Percentiles rank a stretch among this genome's conserved stretches.
Conservation (phyloP, 306 rosid genomes). For the Trichosanthes cucumerina region DNA sequence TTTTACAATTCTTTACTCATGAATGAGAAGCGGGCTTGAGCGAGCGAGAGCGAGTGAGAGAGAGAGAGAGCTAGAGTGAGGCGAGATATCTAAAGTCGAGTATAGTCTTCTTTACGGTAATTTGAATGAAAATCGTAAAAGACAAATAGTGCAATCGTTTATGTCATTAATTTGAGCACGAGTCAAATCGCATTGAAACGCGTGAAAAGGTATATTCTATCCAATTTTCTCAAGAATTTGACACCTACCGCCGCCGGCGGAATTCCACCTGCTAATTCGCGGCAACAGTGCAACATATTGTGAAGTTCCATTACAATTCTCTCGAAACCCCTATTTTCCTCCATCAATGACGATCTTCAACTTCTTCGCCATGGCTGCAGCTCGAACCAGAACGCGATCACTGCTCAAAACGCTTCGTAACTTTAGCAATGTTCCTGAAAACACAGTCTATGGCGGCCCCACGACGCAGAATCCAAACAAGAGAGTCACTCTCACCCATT, state of each 20-base stretch:
- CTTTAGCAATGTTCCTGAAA: conserved; percentile 73
- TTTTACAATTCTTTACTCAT: too few species aligned
- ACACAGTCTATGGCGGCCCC: conserved; percentile 76
- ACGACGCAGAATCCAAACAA: conserved; percentile 31
- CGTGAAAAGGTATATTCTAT: too few species aligned
- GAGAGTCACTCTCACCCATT: conserved; percentile 46
- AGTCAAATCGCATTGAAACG: too few species aligned
- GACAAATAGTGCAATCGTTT: too few species aligned
- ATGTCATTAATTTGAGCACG: too few species aligned
- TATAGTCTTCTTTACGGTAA: too few species aligned
- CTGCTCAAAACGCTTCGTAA: conserved; percentile 19
- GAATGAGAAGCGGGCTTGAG: too few species aligned
- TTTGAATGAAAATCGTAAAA: too few species aligned
- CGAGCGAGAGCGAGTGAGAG: too few species aligned
- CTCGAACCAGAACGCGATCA: background rate
- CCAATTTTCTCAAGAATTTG: background rate
- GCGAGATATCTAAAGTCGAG: too few species aligned
- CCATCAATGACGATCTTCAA: conserved; percentile 17
- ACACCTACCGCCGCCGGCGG: background rate
- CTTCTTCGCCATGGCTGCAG: conserved; percentile 16
- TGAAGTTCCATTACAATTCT: background rate
- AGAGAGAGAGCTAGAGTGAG: too few species aligned
- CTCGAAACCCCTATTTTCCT: background rate
- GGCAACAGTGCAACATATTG: background rate
- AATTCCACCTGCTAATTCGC: background rate